Percentiles rank a stretch among this genome's conserved stretches.
phyloP scores from a whole-genome alignment of 345 rosid species.

The Sonneratia caseolaris region DNA sequence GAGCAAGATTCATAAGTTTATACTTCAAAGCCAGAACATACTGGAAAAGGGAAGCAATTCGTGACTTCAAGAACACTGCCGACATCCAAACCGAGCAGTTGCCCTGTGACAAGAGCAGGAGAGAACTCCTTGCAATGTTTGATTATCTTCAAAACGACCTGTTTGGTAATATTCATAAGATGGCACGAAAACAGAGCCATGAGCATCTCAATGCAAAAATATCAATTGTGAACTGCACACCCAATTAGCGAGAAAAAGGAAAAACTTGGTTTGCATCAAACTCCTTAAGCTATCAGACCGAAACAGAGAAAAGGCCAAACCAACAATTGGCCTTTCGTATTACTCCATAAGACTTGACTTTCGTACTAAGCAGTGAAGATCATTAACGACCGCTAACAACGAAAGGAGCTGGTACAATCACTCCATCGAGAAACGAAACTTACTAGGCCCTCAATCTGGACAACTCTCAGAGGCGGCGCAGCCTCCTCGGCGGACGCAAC shows the following conservation, averaged over 20 bases:
- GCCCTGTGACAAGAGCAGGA: constrained; percentile 92
- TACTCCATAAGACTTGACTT: not conserved
- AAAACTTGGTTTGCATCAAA: not conserved
- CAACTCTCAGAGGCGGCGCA: constrained; percentile 85
- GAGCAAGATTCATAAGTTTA: not conserved
- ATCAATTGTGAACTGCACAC: not conserved
- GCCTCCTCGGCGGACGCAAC: constrained; percentile 77
- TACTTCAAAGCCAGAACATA: constrained; percentile 11
- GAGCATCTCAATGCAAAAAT: not conserved
- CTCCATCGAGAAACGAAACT: not conserved
- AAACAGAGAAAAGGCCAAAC: not conserved
- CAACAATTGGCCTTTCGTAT: not conserved
- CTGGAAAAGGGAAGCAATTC: constrained; percentile 98
- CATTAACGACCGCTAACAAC: not conserved
- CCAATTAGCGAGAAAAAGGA: not conserved
- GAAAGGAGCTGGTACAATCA: not conserved
- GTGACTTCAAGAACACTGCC: constrained; percentile 35
- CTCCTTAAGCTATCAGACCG: not conserved
- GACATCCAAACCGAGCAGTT: constrained; percentile 39
- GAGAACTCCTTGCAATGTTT: constrained; percentile 98
- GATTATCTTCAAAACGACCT: constrained; percentile 88
- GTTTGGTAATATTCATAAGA: constrained; percentile 4
- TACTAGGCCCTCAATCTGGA: constrained; percentile 98
- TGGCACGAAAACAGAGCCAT: not conserved
- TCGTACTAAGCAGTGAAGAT: not conserved